Conservation (phyloP, 331 rosid genomes). For the Acacia concinna region DNA sequence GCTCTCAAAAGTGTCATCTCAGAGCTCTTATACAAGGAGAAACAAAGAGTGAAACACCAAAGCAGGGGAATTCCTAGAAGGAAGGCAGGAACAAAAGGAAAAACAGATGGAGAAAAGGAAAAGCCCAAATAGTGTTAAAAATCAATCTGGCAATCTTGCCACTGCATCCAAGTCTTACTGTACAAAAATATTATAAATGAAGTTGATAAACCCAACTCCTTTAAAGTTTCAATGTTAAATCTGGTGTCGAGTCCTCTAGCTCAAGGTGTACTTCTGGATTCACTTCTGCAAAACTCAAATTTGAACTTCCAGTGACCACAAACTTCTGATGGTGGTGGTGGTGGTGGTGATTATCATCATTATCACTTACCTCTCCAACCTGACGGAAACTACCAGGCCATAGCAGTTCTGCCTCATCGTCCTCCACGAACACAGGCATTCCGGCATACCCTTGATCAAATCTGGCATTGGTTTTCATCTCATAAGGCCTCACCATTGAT, state of each 20-base stretch:
- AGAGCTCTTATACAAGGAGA: slow-evolving; percentile 50
- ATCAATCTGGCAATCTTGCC: slow-evolving; percentile 45
- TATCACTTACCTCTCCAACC: slow-evolving; percentile 41
- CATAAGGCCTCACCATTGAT: slow-evolving; percentile 51
- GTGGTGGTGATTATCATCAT: neutral
- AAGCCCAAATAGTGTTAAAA: slow-evolving; percentile 29
- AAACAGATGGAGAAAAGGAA: slow-evolving; percentile 28
- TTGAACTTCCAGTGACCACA: slow-evolving; percentile 48
- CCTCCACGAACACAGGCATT: slow-evolving; percentile 51
- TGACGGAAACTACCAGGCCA: slow-evolving; percentile 96
- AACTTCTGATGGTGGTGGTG: slow-evolving; percentile 40
- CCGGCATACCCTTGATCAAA: slow-evolving; percentile 59
- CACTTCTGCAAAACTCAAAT: slow-evolving; percentile 52
- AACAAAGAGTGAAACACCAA: slow-evolving; percentile 42
- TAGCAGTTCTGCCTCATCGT: slow-evolving; percentile 63
- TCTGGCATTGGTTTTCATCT: slow-evolving; percentile 46
- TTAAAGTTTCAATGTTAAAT: slow-evolving; percentile 82
- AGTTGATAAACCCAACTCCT: slow-evolving; percentile 32
- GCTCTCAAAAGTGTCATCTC: slow-evolving; percentile 48
- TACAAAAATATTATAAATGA: slow-evolving; percentile 42
- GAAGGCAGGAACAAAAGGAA: neutral
- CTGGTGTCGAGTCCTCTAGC: slow-evolving; percentile 58
- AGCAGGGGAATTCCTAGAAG: slow-evolving; percentile 31
- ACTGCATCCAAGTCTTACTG: slow-evolving; percentile 42
- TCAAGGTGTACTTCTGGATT: slow-evolving; percentile 45